Base-by-base conservation (phyloP, 2,329 filamentous ascomycete genomes). In the Dactylellina drechsleri region DNA sequence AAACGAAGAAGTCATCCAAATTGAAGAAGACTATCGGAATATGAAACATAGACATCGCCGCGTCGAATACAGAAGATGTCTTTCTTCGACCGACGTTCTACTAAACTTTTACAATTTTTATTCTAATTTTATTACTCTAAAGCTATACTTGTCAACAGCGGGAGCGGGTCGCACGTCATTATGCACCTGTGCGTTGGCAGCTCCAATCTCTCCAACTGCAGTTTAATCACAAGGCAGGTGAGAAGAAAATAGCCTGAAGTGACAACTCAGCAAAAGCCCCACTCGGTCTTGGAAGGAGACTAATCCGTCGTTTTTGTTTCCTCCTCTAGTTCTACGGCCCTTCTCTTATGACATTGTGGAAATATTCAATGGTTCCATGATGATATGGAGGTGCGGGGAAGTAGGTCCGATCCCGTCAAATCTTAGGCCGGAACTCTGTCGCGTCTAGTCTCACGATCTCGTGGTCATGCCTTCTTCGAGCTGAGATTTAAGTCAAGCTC, bases 151-250 rank as follows among this genome's bases (percentile, higher is more conserved):
- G 64, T 67, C 53, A 58, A 64, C 64, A 57, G 64, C 71, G 71
- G 71, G 71, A 75, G 71, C 71, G 71, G 71, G 61, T 65, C 45
- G 64, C 71, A 75, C 71, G 71, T 68, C 71, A 75, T 75, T 20
- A 70, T 75, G 71, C 71, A 75, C 56, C 71, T 68, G 58, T 75
- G 71, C 64, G 71, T 75, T 75, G 71, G 64, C 71, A 75, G 43
- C 7, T 49, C 66, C 49, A 43, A 41, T 58, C 43, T 15, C 43
- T n/a, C 13, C 43, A 47, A 16, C 43, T 47, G 43, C 43, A 47
- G n/a, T 5, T 47, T 18, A 50, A 64, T 68, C 64, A 68, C 64
- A 56, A 61, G 68, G 71, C 71, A 75, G 64, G 64, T 68, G 65
- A 74, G 40, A 58, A 56, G 15, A 0, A 72, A 50, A 66, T 75